A percentile compares a stretch with the other conserved stretches of the same genome.
Evolutionary conservation across 768 basidiomycete genomes (phyloP).

Genomic region (Suillus paluster): DNA sequence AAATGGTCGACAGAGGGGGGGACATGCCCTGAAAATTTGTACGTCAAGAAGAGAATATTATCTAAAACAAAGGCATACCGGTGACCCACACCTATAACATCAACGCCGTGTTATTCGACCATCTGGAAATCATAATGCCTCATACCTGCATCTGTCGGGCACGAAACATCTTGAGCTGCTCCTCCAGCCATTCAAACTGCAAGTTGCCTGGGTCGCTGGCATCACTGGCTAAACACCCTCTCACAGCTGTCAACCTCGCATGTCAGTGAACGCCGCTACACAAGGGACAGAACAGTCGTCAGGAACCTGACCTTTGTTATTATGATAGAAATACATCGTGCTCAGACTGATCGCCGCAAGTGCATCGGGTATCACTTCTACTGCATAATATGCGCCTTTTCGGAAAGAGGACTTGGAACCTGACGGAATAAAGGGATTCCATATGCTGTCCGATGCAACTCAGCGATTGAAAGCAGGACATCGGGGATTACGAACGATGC

Average conservation of each 20-base stretch:
- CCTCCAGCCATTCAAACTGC: slow-evolving; percentile 89
- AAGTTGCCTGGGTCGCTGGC: slow-evolving; percentile 85
- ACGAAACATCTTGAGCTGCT: slow-evolving; percentile 73
- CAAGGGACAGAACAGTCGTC: slow-evolving; percentile 1
- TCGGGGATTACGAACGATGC: slow-evolving; percentile 54
- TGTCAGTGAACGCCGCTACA: slow-evolving; percentile 14
- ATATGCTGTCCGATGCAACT: slow-evolving; percentile 56
- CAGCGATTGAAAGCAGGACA: slow-evolving; percentile 1
- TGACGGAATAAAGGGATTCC: slow-evolving; percentile 81
- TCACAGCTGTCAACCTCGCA: slow-evolving; percentile 57
- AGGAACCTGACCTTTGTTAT: slow-evolving; percentile 70
- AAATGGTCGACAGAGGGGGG: slow-evolving; percentile 82
- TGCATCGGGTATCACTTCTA: slow-evolving; percentile 76
- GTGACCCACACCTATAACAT: slow-evolving; percentile 51
- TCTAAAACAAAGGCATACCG: slow-evolving; percentile 32
- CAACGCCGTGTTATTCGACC: not conserved
- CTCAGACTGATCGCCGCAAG: slow-evolving; percentile 86
- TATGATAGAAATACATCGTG: slow-evolving; percentile 90
- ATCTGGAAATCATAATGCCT: slow-evolving; percentile 7
- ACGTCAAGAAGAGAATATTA: slow-evolving; percentile 30
- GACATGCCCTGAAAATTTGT: slow-evolving; percentile 70
- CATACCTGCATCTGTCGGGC: slow-evolving; percentile 74
- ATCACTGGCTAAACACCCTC: slow-evolving; percentile 68
- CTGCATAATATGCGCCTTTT: slow-evolving; percentile 83
- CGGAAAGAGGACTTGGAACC: slow-evolving; percentile 77